Base-by-base conservation (phyloP, 441 rosid genomes). In the Adansonia gregorii region DNA sequence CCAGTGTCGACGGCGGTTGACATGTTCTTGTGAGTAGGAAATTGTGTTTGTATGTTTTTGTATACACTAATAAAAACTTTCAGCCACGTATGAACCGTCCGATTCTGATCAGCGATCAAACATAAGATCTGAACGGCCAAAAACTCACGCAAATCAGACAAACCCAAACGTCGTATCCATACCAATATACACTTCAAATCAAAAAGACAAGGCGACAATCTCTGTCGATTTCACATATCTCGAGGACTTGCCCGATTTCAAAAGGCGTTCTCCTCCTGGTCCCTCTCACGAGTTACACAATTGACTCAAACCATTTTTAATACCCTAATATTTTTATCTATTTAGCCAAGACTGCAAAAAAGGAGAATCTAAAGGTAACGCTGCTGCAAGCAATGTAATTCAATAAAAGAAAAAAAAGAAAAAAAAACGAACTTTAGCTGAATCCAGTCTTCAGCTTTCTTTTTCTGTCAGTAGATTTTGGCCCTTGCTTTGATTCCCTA, bases 131-230 rank as follows among this genome's bases (percentile, higher is more conserved):
- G 4, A 35, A 72, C 76, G 80, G 72, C 4, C 5, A 14, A 39
- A 20, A 72, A 20, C 27, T 60, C 63, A 63, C 20, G 52, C n/a
- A 72, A 20, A 72, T 41, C 27, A 14, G 49, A 49, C 55, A 20
- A 39, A 54, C 15, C 66, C 54, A 51, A 41, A 66, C 64, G 6
- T 52, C 31, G 52, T 11, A 6, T 14, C 41, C 49, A 64, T 41
- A 66, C 39, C 12, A 45, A 66, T 35, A 20, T 17, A 54, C 48
- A 10, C 48, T 54, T 10, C 12, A 70, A 75, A 80, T 70, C 58
- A 39, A 60, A 60, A 60, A 15, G 88, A 88, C 88, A 89, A 83
- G 83, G 87, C 82, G 87, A 89, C 92, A 80, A 79, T 77, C 78
- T 14, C 83, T 89, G 89, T 83, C 79, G 39, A 78, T 43, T 73